Evolutionary conservation across 139 green algal species (phyloP).

Genomic region (Choricystis sp.): DNA sequence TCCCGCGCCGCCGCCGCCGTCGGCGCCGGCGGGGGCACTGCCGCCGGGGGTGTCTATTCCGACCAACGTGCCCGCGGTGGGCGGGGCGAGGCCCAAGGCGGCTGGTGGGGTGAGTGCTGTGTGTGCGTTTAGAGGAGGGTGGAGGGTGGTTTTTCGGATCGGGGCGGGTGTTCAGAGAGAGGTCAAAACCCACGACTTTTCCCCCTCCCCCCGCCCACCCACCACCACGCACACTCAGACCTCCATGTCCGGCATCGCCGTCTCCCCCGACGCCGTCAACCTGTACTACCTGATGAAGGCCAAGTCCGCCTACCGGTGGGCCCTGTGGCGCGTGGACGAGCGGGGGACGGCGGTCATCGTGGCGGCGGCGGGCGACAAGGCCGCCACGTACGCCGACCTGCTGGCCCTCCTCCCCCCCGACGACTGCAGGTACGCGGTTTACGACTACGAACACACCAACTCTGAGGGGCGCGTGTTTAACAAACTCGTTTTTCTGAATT

Average conservation of each 20-base stretch:
- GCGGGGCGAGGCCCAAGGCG: conserved; percentile 12
- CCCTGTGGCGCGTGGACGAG: conserved; percentile 62
- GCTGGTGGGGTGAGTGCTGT: conserved; percentile 7
- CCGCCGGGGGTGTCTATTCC: conserved; percentile 2
- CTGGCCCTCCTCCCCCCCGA: conserved; percentile 34
- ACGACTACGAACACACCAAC: conserved; percentile 58
- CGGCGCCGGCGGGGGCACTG: background rate
- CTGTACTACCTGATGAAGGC: conserved; percentile 73
- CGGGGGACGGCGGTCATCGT: conserved; percentile 48
- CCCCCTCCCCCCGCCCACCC: background rate
- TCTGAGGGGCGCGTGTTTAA: conserved; percentile 46
- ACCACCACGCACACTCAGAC: no score
- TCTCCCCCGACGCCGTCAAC: conserved; percentile 61
- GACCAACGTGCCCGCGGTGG: conserved; percentile 31
- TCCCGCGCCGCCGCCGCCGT: background rate
- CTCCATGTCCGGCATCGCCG: conserved; percentile 72
- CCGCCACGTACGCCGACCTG: conserved; percentile 52
- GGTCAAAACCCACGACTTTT: no score
- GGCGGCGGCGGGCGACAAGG: conserved; percentile 36
- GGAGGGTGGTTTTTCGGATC: no score
- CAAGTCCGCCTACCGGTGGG: conserved; percentile 52
- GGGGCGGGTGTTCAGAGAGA: no score
- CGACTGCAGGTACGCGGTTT: conserved; percentile 72
- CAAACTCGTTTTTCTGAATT: conserved; percentile 77
- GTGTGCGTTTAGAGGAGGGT: no score